phyloP scores from a whole-genome alignment of 2,329 filamentous ascomycete genomes.

The Venturia oleaginea region DNA sequence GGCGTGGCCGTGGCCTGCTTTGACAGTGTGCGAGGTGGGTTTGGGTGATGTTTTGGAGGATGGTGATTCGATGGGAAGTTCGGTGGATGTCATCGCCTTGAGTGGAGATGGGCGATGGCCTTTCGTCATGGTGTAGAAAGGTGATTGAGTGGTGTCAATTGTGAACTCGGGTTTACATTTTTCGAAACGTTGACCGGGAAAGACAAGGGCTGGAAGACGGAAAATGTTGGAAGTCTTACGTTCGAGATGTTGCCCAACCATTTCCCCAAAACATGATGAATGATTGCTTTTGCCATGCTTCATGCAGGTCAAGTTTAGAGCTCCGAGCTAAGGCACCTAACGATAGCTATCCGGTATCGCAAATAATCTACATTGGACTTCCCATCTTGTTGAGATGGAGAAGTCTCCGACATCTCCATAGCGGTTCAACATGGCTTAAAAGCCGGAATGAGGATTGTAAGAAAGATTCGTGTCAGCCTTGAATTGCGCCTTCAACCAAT shows the following conservation, averaged over 20 bases:
- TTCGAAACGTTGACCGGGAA: not conserved
- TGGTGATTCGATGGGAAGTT: not conserved
- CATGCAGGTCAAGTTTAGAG: not conserved
- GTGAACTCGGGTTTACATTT: not conserved
- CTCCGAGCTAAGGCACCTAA: not conserved
- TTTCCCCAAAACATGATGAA: not conserved
- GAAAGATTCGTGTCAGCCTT: not conserved
- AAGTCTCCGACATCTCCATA: not conserved
- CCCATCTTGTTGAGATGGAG: not conserved
- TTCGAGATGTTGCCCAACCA: not conserved
- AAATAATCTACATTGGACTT: not conserved
- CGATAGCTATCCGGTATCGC: constrained; percentile 7
- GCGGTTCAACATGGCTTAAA: not conserved
- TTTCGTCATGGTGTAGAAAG: not conserved
- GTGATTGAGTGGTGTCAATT: not conserved
- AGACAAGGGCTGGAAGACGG: not conserved
- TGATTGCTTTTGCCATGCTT: not conserved
- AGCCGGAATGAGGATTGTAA: not conserved
- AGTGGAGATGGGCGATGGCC: not conserved
- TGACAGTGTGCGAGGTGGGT: not conserved
- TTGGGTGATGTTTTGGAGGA: not conserved
- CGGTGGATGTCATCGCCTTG: not conserved
- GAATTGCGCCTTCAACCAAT: not conserved
- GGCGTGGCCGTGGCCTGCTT: constrained; percentile 18
- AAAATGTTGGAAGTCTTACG: not conserved